These are phyloP conservation scores for Arabidopsis suecica DNA, from an alignment of 345 rosid genomes.

Conservation along the genomic window DNA sequence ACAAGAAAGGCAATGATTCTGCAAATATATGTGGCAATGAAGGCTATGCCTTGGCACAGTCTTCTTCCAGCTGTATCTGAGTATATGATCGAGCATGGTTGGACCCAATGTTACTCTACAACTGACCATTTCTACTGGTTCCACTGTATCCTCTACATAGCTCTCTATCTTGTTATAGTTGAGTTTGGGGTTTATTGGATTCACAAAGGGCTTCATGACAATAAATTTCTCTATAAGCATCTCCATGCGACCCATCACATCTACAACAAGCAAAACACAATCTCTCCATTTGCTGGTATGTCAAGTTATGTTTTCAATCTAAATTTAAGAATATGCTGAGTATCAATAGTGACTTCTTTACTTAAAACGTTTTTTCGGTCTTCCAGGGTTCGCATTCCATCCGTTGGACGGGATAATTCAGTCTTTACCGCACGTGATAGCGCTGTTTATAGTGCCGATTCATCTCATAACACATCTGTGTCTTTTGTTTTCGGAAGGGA, in stretches of 20 bases:
- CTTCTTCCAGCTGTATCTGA: slow-evolving; percentile 80
- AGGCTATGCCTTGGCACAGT: slow-evolving; percentile 81
- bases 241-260: slow-evolving; percentile 85
- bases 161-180: slow-evolving; percentile 65
- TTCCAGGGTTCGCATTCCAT: slow-evolving; percentile 87
- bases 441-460: slow-evolving; percentile 72
- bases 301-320: no score
- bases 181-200: slow-evolving; percentile 93
- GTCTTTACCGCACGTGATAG: slow-evolving; percentile 82
- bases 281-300: no score
- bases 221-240: slow-evolving; percentile 35
- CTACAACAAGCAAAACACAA: slow-evolving; percentile 32
- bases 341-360: not conserved
- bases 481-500: slow-evolving; percentile 69
- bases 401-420: slow-evolving; percentile 93
- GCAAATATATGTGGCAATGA: slow-evolving; percentile 87
- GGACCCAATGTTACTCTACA: slow-evolving; percentile 71
- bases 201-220: slow-evolving; percentile 83
- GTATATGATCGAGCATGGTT: slow-evolving; percentile 80
- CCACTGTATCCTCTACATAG: slow-evolving; percentile 51
- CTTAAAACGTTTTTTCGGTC: slow-evolving; percentile 5
- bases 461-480: slow-evolving; percentile 70
- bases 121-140: slow-evolving; percentile 67
- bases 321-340: not conserved
- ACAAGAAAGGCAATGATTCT: slow-evolving; percentile 72